Percentiles rank a stretch among this genome's conserved stretches.
Conservation (phyloP, 2,329 filamentous ascomycete species). For the Botryotinia narcissicola region DNA sequence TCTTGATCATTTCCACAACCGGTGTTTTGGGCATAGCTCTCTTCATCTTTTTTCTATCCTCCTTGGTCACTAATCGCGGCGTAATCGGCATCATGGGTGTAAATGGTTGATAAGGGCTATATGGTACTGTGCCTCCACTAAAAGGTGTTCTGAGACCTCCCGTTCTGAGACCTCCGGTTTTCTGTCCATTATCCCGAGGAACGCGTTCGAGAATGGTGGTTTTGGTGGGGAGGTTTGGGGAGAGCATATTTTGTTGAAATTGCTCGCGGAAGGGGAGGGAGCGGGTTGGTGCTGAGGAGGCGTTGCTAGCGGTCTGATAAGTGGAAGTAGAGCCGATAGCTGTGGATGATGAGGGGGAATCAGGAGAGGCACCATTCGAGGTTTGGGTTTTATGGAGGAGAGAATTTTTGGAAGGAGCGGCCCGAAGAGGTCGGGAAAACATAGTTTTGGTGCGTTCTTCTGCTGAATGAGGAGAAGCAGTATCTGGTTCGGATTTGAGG, state of each 20-base stretch:
- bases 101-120: conserved; percentile 77
- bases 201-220: conserved; percentile 63
- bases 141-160: conserved; percentile 60
- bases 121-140: conserved; percentile 62
- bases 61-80: conserved; percentile 68
- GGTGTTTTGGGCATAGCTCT: conserved; percentile 61
- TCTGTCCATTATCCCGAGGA: conserved; percentile 46
- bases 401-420: conserved; percentile 14
- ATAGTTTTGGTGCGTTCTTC: neutral
- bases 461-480: conserved; percentile 27
- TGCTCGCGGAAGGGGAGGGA: conserved; percentile 60
- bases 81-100: conserved; percentile 74
- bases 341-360: conserved; percentile 18
- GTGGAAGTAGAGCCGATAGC: conserved; percentile 1
- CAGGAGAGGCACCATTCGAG: conserved; percentile 7
- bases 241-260: conserved; percentile 47
- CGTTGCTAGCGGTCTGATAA: conserved; percentile 16
- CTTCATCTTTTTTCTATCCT: conserved; percentile 68
- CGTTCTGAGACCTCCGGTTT: conserved; percentile 48
- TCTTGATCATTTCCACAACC: conserved; percentile 59
- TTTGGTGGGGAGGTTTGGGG: conserved; percentile 47
- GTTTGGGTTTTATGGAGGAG: neutral
- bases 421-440: conserved; percentile 17
- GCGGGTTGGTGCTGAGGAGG: conserved; percentile 36
- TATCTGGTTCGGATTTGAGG: conserved; percentile 27